Evolutionary conservation across 1,139 yeast genomes (phyloP).

Genomic region (Scheffersomyces insectosa): DNA sequence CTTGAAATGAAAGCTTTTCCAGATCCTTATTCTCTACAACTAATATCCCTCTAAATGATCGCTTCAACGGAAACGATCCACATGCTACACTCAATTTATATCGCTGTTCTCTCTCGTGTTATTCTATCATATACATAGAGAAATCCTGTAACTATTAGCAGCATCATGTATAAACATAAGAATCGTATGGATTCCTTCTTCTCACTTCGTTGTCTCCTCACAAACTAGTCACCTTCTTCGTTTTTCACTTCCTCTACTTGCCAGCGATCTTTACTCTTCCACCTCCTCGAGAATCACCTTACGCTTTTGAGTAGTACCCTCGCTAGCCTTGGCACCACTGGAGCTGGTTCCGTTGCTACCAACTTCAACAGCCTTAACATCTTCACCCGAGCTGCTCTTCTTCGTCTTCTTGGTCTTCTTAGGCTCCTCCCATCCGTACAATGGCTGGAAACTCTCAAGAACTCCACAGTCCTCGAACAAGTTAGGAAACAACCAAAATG

Average conservation of each 20-base stretch:
- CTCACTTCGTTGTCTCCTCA: neutral
- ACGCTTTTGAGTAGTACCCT: constrained; percentile 15
- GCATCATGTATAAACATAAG: too few relatives aligned
- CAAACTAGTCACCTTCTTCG: neutral
- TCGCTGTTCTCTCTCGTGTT: too few relatives aligned
- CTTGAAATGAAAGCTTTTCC: too few relatives aligned
- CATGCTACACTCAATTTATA: too few relatives aligned
- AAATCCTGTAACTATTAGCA: too few relatives aligned
- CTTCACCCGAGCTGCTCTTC: constrained; percentile 13
- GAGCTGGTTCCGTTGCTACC: constrained; percentile 5
- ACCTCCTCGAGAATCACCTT: constrained; percentile 45
- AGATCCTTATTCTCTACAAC: too few relatives aligned
- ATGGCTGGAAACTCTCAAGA: constrained; percentile 85
- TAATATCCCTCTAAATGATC: too few relatives aligned
- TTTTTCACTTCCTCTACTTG: too few relatives aligned
- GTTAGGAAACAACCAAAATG: constrained; percentile 95
- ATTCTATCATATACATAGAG: too few relatives aligned
- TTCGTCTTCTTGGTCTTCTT: constrained; percentile 29
- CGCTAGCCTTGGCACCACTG: constrained; percentile 7
- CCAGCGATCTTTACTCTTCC: constrained; percentile 30
- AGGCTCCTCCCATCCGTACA: constrained; percentile 81
- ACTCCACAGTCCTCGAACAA: constrained; percentile 95
- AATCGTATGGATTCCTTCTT: neutral
- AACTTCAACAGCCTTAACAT: constrained; percentile 8
- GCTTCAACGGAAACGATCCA: too few relatives aligned